Percentiles rank a stretch among this genome's conserved stretches.
phyloP scores from a whole-genome alignment of 1,284 basidiomycete species.

The Austroboletus sp. region DNA sequence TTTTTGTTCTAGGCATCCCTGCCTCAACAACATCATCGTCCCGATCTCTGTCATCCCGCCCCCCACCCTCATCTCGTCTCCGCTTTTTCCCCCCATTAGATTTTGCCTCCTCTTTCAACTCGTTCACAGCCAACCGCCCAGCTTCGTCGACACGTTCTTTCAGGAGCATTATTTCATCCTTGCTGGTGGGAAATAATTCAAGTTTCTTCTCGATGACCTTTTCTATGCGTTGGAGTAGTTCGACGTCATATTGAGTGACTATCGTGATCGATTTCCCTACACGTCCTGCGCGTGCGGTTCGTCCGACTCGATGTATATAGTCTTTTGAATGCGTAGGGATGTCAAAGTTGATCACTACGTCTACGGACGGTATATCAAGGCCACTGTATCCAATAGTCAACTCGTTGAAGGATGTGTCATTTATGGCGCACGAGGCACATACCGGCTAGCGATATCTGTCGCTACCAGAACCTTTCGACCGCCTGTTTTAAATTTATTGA shows the following conservation, averaged over 20 bases:
- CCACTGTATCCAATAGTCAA: constrained; percentile 48
- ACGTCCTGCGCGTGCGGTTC: constrained; percentile 93
- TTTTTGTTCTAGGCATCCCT: constrained; percentile 61
- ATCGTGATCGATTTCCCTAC: constrained; percentile 94
- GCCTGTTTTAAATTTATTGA: constrained; percentile 94
- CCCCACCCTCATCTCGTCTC: constrained; percentile 42
- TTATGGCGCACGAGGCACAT: constrained; percentile 22
- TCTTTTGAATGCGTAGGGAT: constrained; percentile 98
- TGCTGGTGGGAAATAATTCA: constrained; percentile 84
- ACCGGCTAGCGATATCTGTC: constrained; percentile 95
- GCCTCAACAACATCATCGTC: constrained; percentile 84
- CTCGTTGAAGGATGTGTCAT: constrained; percentile 2
- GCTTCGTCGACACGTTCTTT: constrained; percentile 90
- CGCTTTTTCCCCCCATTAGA: constrained; percentile 52
- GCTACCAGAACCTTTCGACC: constrained; percentile 89
- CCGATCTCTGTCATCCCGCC: constrained; percentile 68
- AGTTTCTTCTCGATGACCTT: constrained; percentile 89
- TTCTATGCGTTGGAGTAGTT: constrained; percentile 92
- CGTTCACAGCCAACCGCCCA: constrained; percentile 72
- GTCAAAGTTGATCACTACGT: constrained; percentile 97
- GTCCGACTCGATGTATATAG: constrained; percentile 96
- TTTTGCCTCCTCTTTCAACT: constrained; percentile 63
- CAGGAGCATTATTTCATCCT: constrained; percentile 84
- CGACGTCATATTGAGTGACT: constrained; percentile 97
- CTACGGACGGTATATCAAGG: constrained; percentile 93